A percentile compares a stretch with the other conserved stretches of the same genome.
Conservation (phyloP, 2,329 filamentous ascomycete genomes). For the Claviceps digitariae region DNA sequence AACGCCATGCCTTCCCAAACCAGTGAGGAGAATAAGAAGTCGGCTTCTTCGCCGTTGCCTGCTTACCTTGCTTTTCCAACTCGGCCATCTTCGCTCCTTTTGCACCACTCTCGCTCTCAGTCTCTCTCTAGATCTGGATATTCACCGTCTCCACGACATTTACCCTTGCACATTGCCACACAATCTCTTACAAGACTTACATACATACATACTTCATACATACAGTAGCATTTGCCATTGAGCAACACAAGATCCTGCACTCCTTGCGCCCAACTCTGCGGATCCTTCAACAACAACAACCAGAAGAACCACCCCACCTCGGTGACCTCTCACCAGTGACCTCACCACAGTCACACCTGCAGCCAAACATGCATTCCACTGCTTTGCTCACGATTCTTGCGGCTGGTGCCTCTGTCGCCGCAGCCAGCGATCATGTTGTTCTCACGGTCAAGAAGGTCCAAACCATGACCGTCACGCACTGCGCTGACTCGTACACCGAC, state of each 20-base stretch:
- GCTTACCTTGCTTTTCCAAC: background rate
- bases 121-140: background rate
- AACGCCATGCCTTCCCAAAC: background rate
- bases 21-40: background rate
- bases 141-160: slow-evolving; percentile 1
- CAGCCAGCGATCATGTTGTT: slow-evolving; percentile 24
- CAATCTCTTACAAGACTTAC: too few relatives aligned
- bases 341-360: background rate
- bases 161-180: background rate
- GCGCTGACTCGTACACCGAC: slow-evolving; percentile 29
- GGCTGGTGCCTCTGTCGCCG: slow-evolving; percentile 25
- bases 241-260: background rate
- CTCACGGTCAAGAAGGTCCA: slow-evolving; percentile 30
- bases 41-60: background rate
- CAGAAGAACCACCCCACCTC: background rate
- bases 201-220: too few relatives aligned
- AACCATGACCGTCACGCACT: slow-evolving; percentile 33
- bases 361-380: slow-evolving; percentile 33
- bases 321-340: background rate
- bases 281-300: background rate
- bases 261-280: background rate
- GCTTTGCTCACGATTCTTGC: slow-evolving; percentile 28
- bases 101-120: background rate
- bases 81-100: background rate
- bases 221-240: too few relatives aligned